Evolutionary conservation across 164 flowering plant genomes (phyloP), one percentile per base, ranked within the genome.

Genomic region (Nymphaea thermarum): DNA sequence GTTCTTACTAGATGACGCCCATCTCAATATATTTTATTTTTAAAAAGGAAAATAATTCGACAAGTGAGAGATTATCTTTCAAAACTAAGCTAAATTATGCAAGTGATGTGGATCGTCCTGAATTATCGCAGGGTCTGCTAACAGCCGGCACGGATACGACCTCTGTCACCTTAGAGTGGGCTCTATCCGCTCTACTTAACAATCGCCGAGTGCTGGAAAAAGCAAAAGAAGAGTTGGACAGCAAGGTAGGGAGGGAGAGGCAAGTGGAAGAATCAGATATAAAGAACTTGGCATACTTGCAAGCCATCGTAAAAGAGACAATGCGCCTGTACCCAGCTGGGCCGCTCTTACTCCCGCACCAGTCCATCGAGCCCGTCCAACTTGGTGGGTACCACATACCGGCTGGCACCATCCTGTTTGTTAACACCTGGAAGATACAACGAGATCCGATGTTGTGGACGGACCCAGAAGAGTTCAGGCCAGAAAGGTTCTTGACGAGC

Each of bases 361-460:
- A 41, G 5, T 78, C 88, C 3, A 76, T 82, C 0, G 68, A 80
- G 17, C 71, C 75, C 2, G 78, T 82, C 72, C 69, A 45, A 0
- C 67, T 86, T 0, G 83, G 36, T 25, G 36, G 36, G 4, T 81
- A 63, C 57, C 43, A 76, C 4, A 66, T 85, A 1, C 86, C 86
- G 2, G 12, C 62, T 2, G 77, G 79, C 15, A 84, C 89, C 3
- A 81, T 71, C 67, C 42, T 87, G 43, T 3, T 82, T 16, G 76
- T 80, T 42, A 85, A 87, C 42, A 77, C 73, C 0, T 82, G 86
- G 85, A 78, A 78, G 0, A 65, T 84, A 4, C 89, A 87, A 6
- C 68, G 85, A n/a, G 84, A 82, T 25, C 82, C 85, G 7, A 60
- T 73, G 36, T 10, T 79, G 41, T 87, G 89, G 92, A 79, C 65